phyloP scores from a whole-genome alignment of 1,139 yeast genomes.

The Zygosaccharomyces sapae region DNA sequence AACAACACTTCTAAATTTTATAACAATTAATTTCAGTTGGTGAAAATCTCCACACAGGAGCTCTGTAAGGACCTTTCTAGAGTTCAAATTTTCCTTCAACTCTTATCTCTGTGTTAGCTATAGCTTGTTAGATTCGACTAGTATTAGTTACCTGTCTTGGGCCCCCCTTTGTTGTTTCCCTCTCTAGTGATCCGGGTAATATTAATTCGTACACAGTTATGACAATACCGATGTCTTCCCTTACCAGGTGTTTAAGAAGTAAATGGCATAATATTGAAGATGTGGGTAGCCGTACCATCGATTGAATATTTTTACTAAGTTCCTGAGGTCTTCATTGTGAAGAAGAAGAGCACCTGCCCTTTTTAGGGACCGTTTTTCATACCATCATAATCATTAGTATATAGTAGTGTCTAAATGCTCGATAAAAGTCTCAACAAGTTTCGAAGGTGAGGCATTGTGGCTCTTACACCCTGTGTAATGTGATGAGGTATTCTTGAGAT shows the following conservation, averaged over 20 bases:
- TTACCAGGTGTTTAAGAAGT: not conserved
- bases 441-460: conserved; percentile 9
- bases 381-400: conserved; percentile 2
- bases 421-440: conserved; percentile 13
- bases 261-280: not conserved
- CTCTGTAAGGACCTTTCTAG: not conserved
- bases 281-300: not conserved
- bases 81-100: not conserved
- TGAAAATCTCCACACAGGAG: not conserved
- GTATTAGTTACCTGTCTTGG: too few species aligned
- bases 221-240: not conserved
- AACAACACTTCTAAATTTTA: not conserved
- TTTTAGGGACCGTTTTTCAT: too few species aligned
- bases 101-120: too few species aligned
- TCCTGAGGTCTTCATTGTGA: not conserved
- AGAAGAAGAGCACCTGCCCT: too few species aligned
- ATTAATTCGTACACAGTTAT: conserved; percentile 4
- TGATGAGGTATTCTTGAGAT: conserved; percentile 6
- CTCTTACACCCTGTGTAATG: conserved; percentile 2
- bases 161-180: not conserved
- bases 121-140: too few species aligned
- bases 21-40: not conserved
- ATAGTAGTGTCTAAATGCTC: conserved; percentile 11
- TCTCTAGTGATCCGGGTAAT: conserved; percentile 12
- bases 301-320: not conserved